Evolutionary conservation across 2,329 filamentous ascomycete genomes (phyloP), one percentile per base, ranked within the genome.

Genomic region (Blastomyces percursus): DNA sequence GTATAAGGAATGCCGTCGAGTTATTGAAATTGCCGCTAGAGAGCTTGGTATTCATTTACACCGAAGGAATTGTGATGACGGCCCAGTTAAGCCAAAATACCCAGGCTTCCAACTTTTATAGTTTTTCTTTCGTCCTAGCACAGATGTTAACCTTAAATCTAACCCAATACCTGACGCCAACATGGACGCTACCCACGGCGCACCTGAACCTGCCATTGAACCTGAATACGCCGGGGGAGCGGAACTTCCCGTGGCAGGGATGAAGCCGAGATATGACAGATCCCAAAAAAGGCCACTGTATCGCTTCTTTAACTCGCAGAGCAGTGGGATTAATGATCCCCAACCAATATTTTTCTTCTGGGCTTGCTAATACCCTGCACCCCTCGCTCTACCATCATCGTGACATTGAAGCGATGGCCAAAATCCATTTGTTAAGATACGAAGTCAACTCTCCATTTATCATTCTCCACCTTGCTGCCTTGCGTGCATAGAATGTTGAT

Each of bases 401-500:
- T 0, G 59, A 70, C 2, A 72, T 75, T 16, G 54, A 70, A 0
- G 7, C 62, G 0, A 63, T 67, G 16, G 66, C 74, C 8, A 52
- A 59, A 1, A 66, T 60, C 0, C 74, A 76, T 63, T 67, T 73
- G 0, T 67, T 64, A 0, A 70, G 65, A 21, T 27, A 65, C 2
- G 44, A 65, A 0, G 44, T 67, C 0, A 55, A 61, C 0, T 71
- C 72, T 0, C 74, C 75, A 0, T 75, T 77, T 12, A 74, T 77
- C 71, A 0, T 73, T 66, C 5, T 59, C 51, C 0, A 66, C 68
- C 0, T 68, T 69, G 1, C 60, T 77, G 0, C 57, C 71, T 0
- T 71, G 74, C 0, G 51, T 76, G 0, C 74, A 76, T 50, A 66
- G 74, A 46, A 72, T 69, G 0, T n/a, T 75, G 2, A 62, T 66